phyloP scores from a whole-genome alignment of 2,329 filamentous ascomycete species.

The Pseudogymnoascus sp. region DNA sequence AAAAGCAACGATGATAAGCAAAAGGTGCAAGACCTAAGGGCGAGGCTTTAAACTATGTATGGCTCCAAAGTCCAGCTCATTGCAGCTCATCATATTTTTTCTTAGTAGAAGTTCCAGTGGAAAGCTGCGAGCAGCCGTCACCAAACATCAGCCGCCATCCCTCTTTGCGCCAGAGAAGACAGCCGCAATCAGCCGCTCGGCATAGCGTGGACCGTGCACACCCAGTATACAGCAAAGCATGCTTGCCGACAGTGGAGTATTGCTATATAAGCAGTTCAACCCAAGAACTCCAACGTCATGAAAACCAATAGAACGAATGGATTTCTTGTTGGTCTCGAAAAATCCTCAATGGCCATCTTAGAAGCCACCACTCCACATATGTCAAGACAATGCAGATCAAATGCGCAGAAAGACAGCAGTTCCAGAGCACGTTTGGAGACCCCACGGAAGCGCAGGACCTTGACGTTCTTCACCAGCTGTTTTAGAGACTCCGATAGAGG shows the following conservation, averaged over 20 bases:
- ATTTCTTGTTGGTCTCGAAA: conserved; percentile 11
- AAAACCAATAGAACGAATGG: not conserved
- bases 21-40: not conserved
- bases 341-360: conserved; percentile 9
- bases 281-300: not conserved
- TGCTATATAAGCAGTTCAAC: not conserved
- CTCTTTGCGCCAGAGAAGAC: conserved; percentile 10
- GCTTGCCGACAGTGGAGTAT: not conserved
- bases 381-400: conserved; percentile 8
- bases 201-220: conserved; percentile 17
- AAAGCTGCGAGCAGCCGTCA: not conserved
- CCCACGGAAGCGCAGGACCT: conserved; percentile 11
- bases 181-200: conserved; percentile 13
- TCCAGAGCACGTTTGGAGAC: not conserved
- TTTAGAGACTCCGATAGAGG: conserved; percentile 11
- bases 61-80: not conserved
- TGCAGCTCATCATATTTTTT: not conserved
- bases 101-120: not conserved
- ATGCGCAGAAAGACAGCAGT: conserved; percentile 10
- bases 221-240: conserved; percentile 12
- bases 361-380: conserved; percentile 6
- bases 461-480: conserved; percentile 9
- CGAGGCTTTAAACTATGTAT: not conserved
- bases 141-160: conserved; percentile 1
- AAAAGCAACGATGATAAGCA: not conserved